Conservation (phyloP, 148 eudicot species). For the Talinum fruticosum region DNA sequence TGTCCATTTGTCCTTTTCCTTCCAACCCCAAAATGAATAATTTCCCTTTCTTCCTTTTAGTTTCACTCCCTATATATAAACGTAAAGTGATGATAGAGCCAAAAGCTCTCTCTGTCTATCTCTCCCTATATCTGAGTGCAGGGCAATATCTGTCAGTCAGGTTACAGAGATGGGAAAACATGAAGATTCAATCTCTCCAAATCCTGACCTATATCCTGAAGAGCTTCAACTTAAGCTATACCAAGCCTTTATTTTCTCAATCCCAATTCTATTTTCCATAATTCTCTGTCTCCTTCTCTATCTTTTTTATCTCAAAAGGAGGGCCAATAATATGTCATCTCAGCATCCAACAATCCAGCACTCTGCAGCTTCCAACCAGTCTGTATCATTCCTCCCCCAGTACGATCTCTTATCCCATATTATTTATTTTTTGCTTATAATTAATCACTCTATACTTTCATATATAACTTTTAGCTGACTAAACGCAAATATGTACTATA, state of each 20-base stretch:
- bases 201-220: conserved; percentile 59
- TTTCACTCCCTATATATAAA: conserved; percentile 1
- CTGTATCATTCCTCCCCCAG: conserved; percentile 27
- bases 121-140: not conserved
- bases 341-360: conserved; percentile 27
- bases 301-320: conserved; percentile 80
- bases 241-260: conserved; percentile 80
- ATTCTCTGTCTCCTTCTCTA: conserved; percentile 76
- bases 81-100: not conserved
- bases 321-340: conserved; percentile 32
- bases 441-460: too few species aligned
- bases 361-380: conserved; percentile 22
- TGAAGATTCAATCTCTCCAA: conserved; percentile 24
- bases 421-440: too few species aligned
- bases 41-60: not conserved
- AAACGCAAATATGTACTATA: too few species aligned
- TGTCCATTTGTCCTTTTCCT: conserved; percentile 23
- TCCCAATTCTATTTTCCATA: conserved; percentile 76
- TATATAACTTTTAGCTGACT: too few species aligned
- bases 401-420: conserved; percentile 16
- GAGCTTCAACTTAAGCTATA: conserved; percentile 68
- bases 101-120: not conserved
- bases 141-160: not conserved
- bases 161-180: conserved; percentile 28
- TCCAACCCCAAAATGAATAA: not conserved